Conservation (phyloP, 352 stramenopile genomes). For the Bremia lactucae region DNA sequence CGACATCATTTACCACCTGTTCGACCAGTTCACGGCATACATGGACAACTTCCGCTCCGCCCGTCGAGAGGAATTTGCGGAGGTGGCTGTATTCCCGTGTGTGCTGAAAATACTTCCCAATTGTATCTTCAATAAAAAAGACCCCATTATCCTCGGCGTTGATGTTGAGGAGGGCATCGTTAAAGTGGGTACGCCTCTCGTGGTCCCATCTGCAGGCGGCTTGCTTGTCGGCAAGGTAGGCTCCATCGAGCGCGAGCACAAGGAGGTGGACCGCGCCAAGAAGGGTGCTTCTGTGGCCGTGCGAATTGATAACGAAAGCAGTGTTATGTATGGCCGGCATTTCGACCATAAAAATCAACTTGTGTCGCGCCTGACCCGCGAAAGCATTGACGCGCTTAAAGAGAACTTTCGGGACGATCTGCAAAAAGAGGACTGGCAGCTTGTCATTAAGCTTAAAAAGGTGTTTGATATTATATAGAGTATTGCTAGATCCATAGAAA, state of each 20-base stretch:
- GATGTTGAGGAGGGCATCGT: constrained; percentile 96
- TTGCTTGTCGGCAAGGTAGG: constrained; percentile 91
- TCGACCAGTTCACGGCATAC: constrained; percentile 97
- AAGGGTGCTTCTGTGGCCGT: constrained; percentile 92
- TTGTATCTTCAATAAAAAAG: constrained; percentile 99
- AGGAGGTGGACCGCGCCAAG: constrained; percentile 90
- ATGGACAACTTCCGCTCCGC: constrained; percentile 92
- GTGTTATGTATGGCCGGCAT: constrained; percentile 94
- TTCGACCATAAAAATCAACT: constrained; percentile 91
- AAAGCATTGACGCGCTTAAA: constrained; percentile 97
- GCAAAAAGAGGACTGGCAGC: constrained; percentile 95
- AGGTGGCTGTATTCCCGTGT: constrained; percentile 90
- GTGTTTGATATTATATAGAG: constrained; percentile 96
- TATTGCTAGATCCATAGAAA: not conserved
- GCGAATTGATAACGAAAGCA: constrained; percentile 93
- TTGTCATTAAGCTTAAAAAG: constrained; percentile 99
- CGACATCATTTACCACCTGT: constrained; percentile 99
- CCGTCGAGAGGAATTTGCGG: constrained; percentile 86
- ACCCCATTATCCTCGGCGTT: constrained; percentile 98
- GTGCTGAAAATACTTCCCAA: constrained; percentile 96
- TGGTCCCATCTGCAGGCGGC: constrained; percentile 61
- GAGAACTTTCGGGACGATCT: constrained; percentile 97
- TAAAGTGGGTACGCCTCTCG: constrained; percentile 95
- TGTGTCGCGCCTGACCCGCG: constrained; percentile 78
- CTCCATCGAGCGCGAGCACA: constrained; percentile 95